Base-by-base conservation (phyloP, 805 yeast genomes). In the Ogataea methanolica region DNA sequence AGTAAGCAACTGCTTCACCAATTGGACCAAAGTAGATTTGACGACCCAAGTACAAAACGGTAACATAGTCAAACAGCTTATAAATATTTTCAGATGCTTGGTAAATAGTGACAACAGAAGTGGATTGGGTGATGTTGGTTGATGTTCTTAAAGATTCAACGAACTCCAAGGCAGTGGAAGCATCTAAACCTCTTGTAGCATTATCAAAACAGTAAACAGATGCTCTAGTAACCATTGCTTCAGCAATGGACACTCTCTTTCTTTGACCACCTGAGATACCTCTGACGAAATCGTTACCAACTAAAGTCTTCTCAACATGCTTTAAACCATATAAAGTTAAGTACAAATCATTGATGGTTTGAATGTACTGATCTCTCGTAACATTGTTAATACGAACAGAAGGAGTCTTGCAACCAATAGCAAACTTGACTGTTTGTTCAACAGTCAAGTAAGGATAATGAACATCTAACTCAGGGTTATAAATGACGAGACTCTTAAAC, bases 221-320 rank as follows among this genome's bases (percentile, higher is more conserved):
- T 31, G 88, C 84, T 29, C 83, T 79, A 43, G 82, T 73, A 41
- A 85, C 76, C 41, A 84, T 69, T 1, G 86, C 86, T 67, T 87
- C 96, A 12, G 90, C 88, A 57, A 87, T 82, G 11, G 92, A 83
- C 3, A 87, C 92, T 70, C 95, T 79, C 67, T 86, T 85, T 55
- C 95, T 72, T 68, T 87, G 94, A 73, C 95, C 94, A 60, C 95
- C 92, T 44, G 92, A 82, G 37, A 84, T 79, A 58, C 85, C 85
- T 58, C 83, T 71, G 16, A 82, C 78, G 46, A 74, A 78, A 61
- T 81, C 85, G 53, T 77, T 74, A 59, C 87, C 86, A 46, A 81
- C 85, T 43, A 78, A 72, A 19, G 87, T 80, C 49, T 77, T 69
- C 50, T 74, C 71, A 11, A 83, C 79, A 61, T 82, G 84, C 39